Evolutionary conservation across 2,329 filamentous ascomycete genomes (phyloP).

Genomic region (Trichoderma citrinoviride): DNA sequence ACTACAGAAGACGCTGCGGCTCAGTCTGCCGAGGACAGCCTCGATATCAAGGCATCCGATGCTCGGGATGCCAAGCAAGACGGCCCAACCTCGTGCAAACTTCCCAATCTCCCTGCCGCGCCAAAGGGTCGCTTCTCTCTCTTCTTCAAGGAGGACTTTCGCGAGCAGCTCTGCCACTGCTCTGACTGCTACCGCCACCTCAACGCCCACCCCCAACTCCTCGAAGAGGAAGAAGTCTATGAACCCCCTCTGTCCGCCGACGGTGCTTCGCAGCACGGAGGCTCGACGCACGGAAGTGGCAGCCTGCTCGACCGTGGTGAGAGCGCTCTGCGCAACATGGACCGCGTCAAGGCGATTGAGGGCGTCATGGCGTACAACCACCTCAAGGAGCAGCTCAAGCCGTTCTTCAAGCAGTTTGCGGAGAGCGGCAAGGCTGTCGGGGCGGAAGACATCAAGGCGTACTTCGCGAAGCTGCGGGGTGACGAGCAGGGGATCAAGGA

Average conservation of each 20-base stretch:
- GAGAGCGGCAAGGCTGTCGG: constrained; percentile 85
- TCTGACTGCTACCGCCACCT: constrained; percentile 73
- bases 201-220: constrained; percentile 69
- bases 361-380: constrained; percentile 98
- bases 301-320: constrained; percentile 89
- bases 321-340: constrained; percentile 84
- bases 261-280: constrained; percentile 52
- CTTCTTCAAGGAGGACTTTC: constrained; percentile 78
- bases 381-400: constrained; percentile 91
- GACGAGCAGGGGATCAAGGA: constrained; percentile 73
- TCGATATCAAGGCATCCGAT: background rate
- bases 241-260: constrained; percentile 80
- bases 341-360: constrained; percentile 89
- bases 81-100: constrained; percentile 51
- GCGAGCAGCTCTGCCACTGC: constrained; percentile 79
- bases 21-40: background rate
- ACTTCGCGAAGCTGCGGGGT: constrained; percentile 91
- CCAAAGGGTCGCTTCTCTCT: constrained; percentile 68
- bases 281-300: constrained; percentile 67
- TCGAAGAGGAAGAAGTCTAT: constrained; percentile 93
- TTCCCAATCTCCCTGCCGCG: constrained; percentile 54
- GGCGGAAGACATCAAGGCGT: constrained; percentile 92
- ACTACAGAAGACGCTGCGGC: background rate
- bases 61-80: background rate
- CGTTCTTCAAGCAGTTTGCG: constrained; percentile 89